Base-by-base conservation (phyloP, 306 rosid species). In the Lotus japonicus region DNA sequence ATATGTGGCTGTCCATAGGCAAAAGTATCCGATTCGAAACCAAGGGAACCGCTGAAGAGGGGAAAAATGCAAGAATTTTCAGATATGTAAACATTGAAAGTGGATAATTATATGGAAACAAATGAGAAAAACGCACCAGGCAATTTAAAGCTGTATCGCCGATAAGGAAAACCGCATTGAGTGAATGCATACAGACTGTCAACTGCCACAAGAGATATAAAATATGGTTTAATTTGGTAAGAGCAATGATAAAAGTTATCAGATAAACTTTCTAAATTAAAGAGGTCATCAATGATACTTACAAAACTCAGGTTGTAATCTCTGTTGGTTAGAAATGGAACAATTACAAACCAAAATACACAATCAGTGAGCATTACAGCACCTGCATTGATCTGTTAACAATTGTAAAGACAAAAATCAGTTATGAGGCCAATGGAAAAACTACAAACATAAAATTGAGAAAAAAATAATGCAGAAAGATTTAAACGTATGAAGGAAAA, bases 11-110 rank as follows among this genome's bases (percentile, higher is more conserved):
- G 99, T 90, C 99, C 99, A 95, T 16, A 88, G 66, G 84, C 82
- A 90, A 83, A 95, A 90, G 79, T 90, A 90, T 33, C 97, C 97
- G 9, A 90, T 85, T 71, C 99, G 87, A 79, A 95, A 95, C 97
- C 91, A 95, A 23, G 96, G 97, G 59, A 90, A 95, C 23, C 84
- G 70, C 99, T 95, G 87, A 31, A 85, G 58, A 54, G 3, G 38
- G 28, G 2, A 62, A 1, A 46, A 65, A 65, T 70, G 9, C 21
- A 66, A 12, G 64, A 70, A 39, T 15, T 52, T 66, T n/a, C 8
- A 26, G 10, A 26, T 51, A 11, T 19, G 43, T 18, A 71, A 56
- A 26, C 46, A 62, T 9, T 21, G 41, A 13, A 57, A 84, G 14
- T 39, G 55, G n/a, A n/a, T n/a, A n/a, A n/a, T n/a, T n/a, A n/a